Evolutionary conservation across 176 grass and related monocot genomes (phyloP).

Genomic region (Eremochloa ophiuroides): DNA sequence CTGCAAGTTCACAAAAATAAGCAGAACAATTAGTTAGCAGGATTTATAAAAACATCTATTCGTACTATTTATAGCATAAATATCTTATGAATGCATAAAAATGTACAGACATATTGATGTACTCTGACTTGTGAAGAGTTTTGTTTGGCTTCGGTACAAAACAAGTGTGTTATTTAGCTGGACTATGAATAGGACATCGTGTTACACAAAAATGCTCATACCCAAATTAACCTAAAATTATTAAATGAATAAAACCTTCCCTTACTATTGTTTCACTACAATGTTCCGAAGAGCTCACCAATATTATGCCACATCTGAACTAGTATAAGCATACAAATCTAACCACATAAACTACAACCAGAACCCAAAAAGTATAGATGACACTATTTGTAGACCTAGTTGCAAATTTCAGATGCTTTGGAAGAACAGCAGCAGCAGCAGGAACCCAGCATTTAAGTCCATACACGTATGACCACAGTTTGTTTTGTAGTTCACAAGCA

Average conservation of each 20-base stretch:
- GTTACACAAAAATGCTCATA: background rate
- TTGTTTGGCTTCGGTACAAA: background rate
- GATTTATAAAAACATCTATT: background rate
- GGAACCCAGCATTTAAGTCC: background rate
- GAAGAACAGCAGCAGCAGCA: too few relatives aligned
- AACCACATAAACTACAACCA: background rate
- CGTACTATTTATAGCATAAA: background rate
- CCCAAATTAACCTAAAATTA: background rate
- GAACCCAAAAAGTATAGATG: background rate
- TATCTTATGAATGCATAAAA: background rate
- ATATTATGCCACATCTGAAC: background rate
- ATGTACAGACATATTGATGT: background rate
- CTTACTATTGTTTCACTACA: background rate
- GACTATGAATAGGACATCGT: background rate
- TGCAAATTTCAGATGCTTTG: background rate
- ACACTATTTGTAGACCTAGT: background rate
- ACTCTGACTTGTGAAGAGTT: background rate
- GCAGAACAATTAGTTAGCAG: conserved; percentile 15
- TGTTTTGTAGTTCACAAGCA: background rate
- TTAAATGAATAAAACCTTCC: background rate
- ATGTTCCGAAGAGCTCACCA: background rate
- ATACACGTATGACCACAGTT: background rate
- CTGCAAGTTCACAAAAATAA: conserved; percentile 20
- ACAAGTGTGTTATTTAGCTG: background rate
- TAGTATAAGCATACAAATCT: background rate